A percentile compares a stretch with the other conserved stretches of the same genome.
Conservation (phyloP, 2,329 filamentous ascomycete species). For the Microsporum audouinii region DNA sequence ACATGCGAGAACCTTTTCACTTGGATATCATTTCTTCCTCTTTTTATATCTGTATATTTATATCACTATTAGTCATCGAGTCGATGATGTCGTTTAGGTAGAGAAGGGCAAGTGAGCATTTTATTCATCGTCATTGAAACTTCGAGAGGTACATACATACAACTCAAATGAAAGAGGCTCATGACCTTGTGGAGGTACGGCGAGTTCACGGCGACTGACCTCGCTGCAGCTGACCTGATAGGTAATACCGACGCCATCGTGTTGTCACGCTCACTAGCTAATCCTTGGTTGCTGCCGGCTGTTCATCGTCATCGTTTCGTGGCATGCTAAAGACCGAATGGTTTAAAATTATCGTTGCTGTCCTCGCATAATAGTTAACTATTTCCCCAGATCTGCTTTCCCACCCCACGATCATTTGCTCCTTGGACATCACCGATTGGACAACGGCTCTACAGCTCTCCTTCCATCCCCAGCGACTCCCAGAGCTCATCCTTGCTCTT, state of each 20-base stretch:
- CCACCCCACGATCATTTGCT: background rate
- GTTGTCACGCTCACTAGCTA: background rate
- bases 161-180: background rate
- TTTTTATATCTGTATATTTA: background rate
- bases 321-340: background rate
- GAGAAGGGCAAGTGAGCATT: background rate
- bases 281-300: background rate
- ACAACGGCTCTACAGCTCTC: slow-evolving; percentile 19
- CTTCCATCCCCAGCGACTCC: slow-evolving; percentile 35
- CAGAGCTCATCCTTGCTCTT: slow-evolving; percentile 39
- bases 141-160: background rate
- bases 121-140: background rate
- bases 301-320: background rate
- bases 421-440: background rate
- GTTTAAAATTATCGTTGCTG: background rate
- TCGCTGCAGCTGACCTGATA: background rate
- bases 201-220: background rate
- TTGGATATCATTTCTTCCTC: background rate
- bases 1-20: background rate
- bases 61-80: background rate
- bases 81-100: background rate
- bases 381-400: background rate
- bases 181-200: background rate
- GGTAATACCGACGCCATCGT: slow-evolving; percentile 1
- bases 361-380: background rate